Evolutionary conservation across 2,329 filamentous ascomycete genomes (phyloP).

Genomic region (Ophiostoma perfectum): DNA sequence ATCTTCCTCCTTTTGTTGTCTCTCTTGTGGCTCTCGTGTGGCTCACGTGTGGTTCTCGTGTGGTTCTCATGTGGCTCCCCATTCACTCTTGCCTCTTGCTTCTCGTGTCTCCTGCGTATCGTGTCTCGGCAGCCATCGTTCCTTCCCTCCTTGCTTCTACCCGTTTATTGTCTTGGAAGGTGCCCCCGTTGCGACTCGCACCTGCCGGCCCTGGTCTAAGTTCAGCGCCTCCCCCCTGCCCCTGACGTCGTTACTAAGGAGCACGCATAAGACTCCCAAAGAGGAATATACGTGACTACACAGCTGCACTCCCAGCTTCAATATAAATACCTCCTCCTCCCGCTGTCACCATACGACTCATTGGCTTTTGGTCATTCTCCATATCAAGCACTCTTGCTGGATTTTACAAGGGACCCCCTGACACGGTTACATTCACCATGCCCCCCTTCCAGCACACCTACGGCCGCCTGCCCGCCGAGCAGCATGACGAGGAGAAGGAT

Average conservation of each 20-base stretch:
- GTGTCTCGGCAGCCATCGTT: background rate
- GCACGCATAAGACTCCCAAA: background rate
- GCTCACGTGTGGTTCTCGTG: background rate
- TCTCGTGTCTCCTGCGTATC: background rate
- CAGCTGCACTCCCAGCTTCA: slow-evolving; percentile 1
- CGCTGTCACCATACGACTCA: background rate
- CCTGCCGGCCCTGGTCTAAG: background rate
- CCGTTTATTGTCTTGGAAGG: slow-evolving; percentile 8
- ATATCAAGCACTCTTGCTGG: too few species aligned
- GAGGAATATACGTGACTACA: background rate
- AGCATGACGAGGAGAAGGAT: slow-evolving; percentile 11
- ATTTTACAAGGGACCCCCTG: too few species aligned
- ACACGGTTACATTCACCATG: slow-evolving; percentile 8
- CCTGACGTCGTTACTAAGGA: background rate
- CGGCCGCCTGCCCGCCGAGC: slow-evolving; percentile 5
- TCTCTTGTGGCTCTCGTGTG: background rate
- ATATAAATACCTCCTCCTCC: slow-evolving; percentile 2
- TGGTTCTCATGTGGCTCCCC: background rate
- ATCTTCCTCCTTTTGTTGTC: background rate
- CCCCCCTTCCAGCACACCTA: background rate
- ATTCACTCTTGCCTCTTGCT: background rate
- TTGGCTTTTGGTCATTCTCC: background rate
- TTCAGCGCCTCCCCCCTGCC: background rate
- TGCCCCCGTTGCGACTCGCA: background rate
- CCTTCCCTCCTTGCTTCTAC: background rate